A percentile compares a stretch with the other conserved stretches of the same genome.
phyloP scores from a whole-genome alignment of 2,329 filamentous ascomycete genomes.

The Fusarium nurragi region DNA sequence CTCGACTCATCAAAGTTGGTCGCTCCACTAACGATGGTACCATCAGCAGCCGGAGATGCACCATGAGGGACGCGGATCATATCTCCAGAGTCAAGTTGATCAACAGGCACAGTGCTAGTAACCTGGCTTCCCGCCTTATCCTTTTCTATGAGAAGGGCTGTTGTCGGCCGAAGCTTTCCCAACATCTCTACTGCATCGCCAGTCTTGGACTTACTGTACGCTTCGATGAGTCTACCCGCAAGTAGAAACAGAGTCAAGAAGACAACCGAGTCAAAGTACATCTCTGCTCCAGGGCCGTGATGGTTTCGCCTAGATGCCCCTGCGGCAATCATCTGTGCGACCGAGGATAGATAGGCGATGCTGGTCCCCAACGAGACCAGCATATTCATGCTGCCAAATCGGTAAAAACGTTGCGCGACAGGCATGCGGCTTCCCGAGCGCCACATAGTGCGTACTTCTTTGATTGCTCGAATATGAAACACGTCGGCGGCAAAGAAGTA shows the following conservation, averaged over 20 bases:
- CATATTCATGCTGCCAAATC: constrained; percentile 98
- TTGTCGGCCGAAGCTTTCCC: constrained; percentile 78
- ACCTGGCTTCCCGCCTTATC: constrained; percentile 48
- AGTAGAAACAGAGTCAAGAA: constrained; percentile 91
- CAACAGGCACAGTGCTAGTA: constrained; percentile 62
- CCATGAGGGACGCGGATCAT: constrained; percentile 80
- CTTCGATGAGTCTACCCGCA: constrained; percentile 77
- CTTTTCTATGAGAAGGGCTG: constrained; percentile 74
- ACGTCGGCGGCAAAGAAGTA: constrained; percentile 88
- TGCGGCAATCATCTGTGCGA: constrained; percentile 76
- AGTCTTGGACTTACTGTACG: constrained; percentile 90
- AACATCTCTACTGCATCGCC: constrained; percentile 86
- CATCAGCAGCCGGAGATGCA: constrained; percentile 85
- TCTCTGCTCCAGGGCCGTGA: constrained; percentile 48
- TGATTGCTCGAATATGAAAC: constrained; percentile 82
- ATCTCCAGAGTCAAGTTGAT: constrained; percentile 80
- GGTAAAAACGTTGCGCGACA: constrained; percentile 79
- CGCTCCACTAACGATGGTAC: constrained; percentile 69
- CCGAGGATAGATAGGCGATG: constrained; percentile 85
- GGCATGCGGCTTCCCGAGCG: constrained; percentile 77
- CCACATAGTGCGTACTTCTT: constrained; percentile 83
- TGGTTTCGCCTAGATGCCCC: constrained; percentile 54
- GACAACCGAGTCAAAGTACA: constrained; percentile 93
- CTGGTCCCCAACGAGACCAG: constrained; percentile 88
- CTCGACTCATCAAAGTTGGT: constrained; percentile 89